These are phyloP conservation scores for Auxenochlorella pyrenoidosa DNA, from an alignment of 139 green algal species.

Conservation along the genomic window DNA sequence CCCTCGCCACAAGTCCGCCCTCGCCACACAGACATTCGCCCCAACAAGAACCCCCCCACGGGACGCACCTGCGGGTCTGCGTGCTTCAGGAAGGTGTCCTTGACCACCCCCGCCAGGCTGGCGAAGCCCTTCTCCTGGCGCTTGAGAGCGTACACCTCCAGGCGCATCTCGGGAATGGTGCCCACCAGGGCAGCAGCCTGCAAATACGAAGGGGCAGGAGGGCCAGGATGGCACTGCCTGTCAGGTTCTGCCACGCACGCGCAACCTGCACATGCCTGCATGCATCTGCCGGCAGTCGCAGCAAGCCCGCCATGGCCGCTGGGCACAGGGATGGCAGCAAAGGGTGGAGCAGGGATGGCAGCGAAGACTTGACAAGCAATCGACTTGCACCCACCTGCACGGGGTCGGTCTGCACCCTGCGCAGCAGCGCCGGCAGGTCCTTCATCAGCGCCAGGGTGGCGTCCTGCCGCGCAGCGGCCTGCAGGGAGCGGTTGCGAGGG, in stretches of 20 bases:
- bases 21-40: background rate
- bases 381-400: constrained; percentile 52
- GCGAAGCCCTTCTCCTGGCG: constrained; percentile 50
- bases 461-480: constrained; percentile 49
- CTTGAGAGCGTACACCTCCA: constrained; percentile 72
- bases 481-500: background rate
- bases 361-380: no score
- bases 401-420: constrained; percentile 56
- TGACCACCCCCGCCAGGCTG: constrained; percentile 48
- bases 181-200: constrained; percentile 63
- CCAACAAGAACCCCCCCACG: background rate
- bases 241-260: no score
- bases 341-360: no score
- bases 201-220: background rate
- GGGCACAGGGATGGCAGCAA: no score
- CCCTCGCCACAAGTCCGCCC: no score
- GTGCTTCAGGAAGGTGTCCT: constrained; percentile 53
- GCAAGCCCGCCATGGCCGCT: no score
- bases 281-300: no score
- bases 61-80: constrained; percentile 28
- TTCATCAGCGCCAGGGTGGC: constrained; percentile 60
- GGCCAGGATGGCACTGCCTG: background rate
- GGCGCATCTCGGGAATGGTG: constrained; percentile 55
- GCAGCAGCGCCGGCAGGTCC: constrained; percentile 60
- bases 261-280: no score